These are phyloP conservation scores for Kondoa subrosea DNA, from an alignment of 768 basidiomycete species.

Conservation along the genomic window DNA sequence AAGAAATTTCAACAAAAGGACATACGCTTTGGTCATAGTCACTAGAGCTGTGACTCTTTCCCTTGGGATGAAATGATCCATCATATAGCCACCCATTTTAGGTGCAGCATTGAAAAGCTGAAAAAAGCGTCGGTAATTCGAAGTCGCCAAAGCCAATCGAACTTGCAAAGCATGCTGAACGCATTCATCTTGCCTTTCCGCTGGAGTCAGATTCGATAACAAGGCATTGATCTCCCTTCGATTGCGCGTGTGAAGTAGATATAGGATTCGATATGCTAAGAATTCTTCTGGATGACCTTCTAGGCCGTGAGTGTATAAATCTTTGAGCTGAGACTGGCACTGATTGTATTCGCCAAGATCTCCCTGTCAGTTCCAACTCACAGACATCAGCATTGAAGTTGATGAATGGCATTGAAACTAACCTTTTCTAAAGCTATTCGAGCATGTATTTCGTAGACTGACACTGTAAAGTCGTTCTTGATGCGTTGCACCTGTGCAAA, in stretches of 20 bases:
- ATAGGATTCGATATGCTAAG: constrained; percentile 88
- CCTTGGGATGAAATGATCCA: constrained; percentile 93
- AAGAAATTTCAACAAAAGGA: constrained; percentile 21
- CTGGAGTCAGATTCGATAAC: constrained; percentile 89
- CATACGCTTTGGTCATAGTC: constrained; percentile 85
- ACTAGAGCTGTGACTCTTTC: constrained; percentile 73
- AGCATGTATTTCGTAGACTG: constrained; percentile 95
- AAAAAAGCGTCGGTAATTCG: constrained; percentile 88
- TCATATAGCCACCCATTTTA: constrained; percentile 96
- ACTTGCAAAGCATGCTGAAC: constrained; percentile 80
- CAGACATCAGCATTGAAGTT: constrained; percentile 7
- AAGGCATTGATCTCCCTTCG: constrained; percentile 85
- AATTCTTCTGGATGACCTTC: constrained; percentile 89
- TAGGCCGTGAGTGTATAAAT: constrained; percentile 82
- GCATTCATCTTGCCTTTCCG: constrained; percentile 62
- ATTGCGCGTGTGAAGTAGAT: constrained; percentile 85
- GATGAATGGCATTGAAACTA: constrained; percentile 28
- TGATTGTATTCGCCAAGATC: constrained; percentile 99
- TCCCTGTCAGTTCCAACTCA: constrained; percentile 39
- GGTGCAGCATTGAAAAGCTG: constrained; percentile 64
- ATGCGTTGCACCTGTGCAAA: constrained; percentile 76
- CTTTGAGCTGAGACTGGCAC: constrained; percentile 77
- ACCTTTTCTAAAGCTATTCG: constrained; percentile 89
- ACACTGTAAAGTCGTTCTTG: constrained; percentile 92
- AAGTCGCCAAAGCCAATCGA: constrained; percentile 71